Evolutionary conservation across 1,139 yeast species (phyloP), one percentile per base, ranked within the genome.

Genomic region (Kodamaea ohmeri): DNA sequence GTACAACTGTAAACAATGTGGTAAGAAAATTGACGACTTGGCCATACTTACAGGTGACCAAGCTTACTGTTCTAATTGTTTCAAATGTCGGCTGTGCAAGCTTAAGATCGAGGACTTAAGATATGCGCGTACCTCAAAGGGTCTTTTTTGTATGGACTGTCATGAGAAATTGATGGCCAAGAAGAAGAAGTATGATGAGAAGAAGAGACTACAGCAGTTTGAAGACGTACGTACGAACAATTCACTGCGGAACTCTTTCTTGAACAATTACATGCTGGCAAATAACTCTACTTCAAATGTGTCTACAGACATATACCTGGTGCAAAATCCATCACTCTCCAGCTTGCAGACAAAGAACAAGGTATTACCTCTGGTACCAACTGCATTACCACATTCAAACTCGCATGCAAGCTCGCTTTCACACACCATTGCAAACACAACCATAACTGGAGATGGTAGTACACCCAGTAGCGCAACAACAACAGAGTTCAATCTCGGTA

Each of bases 41-140:
- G 98, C 98, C n/a, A 90, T 92, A 27, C 73, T 90, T 34, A 89
- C 97, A 1, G 96, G 97, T 16, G 95, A 84, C 51, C 95, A 87
- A 56, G 97, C 97, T 3, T 92, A 88, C 57, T 94, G 98, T 60
- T 80, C 96, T 5, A 74, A 76, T 36, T 92, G 98, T 63, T 92
- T 92, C 65, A 80, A 83, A 50, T 92, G 98, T 60, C 80, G 95
- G 38, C 83, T 88, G 48, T 92, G 98, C 65, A 85, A 85, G 55
- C 79, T 78, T 48, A 83, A 84, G 48, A 92, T 92, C 45, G 95
- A 87, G 53, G 97, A 92, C 60, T 67, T 90, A 50, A 72, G 90
- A 46, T 94, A 92, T 55, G 98, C 98, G 17, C 73, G 96, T 55
- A 92, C 98, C 0, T 83, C 94, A 32, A 90, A 86, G 55, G 98